These are phyloP conservation scores for Jackrogersella minutella DNA, from an alignment of 495 filamentous ascomycete species.

Conservation along the genomic window DNA sequence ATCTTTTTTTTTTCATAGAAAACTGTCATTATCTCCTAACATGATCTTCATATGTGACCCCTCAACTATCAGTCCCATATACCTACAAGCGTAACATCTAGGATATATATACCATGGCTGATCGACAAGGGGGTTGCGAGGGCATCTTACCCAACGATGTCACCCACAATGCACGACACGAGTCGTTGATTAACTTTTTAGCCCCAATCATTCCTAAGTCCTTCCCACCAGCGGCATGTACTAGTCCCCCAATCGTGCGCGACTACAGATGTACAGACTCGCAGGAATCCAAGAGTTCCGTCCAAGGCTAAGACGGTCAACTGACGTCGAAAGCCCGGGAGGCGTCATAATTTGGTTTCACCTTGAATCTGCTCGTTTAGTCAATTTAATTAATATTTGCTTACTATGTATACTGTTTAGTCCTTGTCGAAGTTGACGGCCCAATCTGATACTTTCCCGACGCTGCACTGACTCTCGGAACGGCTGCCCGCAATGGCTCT, in stretches of 20 bases:
- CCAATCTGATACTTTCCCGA: background rate
- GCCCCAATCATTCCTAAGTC: constrained; percentile 11
- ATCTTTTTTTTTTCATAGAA: background rate
- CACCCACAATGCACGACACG: constrained; percentile 34
- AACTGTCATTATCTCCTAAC: background rate
- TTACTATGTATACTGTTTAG: background rate
- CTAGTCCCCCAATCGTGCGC: constrained; percentile 6
- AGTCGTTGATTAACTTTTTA: constrained; percentile 26
- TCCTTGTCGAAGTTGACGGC: background rate
- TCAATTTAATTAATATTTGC: constrained; percentile 15
- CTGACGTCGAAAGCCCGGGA: constrained; percentile 7
- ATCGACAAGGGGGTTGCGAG: constrained; percentile 29
- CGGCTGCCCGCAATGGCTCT: constrained; percentile 7
- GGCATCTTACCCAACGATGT: constrained; percentile 39
- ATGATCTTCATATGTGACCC: background rate
- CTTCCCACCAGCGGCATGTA: constrained; percentile 22
- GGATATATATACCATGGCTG: background rate
- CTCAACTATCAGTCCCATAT: background rate
- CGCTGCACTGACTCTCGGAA: background rate
- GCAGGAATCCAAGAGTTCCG: background rate
- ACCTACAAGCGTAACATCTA: background rate
- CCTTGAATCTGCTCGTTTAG: background rate
- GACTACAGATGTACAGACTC: no score
- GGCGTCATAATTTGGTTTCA: background rate
- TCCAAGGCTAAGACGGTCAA: background rate